Evolutionary conservation across 805 yeast genomes (phyloP), one percentile per base, ranked within the genome.

Genomic region (Hanseniaspora valbyensis): DNA sequence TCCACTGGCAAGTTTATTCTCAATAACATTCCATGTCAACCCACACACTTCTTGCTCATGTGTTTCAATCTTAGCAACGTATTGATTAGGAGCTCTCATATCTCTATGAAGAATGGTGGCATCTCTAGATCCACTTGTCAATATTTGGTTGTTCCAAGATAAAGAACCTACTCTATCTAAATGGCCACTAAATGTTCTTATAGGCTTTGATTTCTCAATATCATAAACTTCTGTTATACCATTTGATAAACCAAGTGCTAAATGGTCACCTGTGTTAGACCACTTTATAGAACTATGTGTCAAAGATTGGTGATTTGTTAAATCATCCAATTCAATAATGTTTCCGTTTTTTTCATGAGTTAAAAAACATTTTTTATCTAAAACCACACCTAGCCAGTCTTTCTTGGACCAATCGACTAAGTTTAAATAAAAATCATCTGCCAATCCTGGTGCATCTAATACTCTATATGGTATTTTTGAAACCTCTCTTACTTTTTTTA

Each of bases 21-120:
- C 94, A 51, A 86, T 94, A 4, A 77, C 73, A 59, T 89, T 89
- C 98, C 98, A 92, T 61, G 80, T 80, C 57, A 92, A 73, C 2
- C 98, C 98, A 68, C 98, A 92, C 40, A 92, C 95, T 65, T 92
- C 98, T 66, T 92, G 97, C 50, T 80, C 77, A 65, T 92, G 98
- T 22, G 74, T 70, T 34, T 77, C 81, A 29, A 92, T 69, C 55
- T 78, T 75, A 55, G 79, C 78, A 59, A 85, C 77, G 62, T 71
- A 88, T 58, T 88, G 95, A 26, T 83, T 84, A 6, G 90, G 84
- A 33, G 80, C 78, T 49, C 98, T 73, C 21, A 92, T 96, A 64
- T 92, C 98, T 55, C 96, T 73, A 63, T 92, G 95, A 44, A 88
- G 67, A 46, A 92, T 89, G 4, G 80, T 71, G 33, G 87, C 67